Conservation (phyloP, 2,329 filamentous ascomycete genomes). For the Ceratocystis eucalypticola region DNA sequence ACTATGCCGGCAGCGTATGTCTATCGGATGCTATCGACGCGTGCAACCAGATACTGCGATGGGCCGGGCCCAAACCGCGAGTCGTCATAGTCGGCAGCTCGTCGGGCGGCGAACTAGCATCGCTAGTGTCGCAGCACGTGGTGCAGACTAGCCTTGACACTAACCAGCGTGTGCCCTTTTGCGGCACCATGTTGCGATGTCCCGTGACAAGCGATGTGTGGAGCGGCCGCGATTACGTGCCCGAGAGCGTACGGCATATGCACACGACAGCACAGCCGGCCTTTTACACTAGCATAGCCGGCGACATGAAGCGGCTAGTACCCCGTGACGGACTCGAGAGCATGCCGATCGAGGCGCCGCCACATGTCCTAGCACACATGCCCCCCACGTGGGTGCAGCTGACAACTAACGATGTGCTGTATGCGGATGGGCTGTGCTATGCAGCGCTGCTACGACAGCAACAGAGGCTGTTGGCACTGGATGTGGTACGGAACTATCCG, state of each 20-base stretch:
- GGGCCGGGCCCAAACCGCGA: conserved; percentile 18
- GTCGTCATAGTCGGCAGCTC: conserved; percentile 34
- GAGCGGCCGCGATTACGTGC: conserved; percentile 28
- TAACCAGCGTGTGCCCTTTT: background rate
- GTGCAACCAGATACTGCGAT: conserved; percentile 22
- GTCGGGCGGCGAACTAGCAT: conserved; percentile 36
- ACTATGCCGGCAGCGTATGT: conserved; percentile 29
- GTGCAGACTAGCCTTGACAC: conserved; percentile 23
- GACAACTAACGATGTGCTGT: conserved; percentile 38
- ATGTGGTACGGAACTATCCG: conserved; percentile 35
- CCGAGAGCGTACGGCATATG: conserved; percentile 25
- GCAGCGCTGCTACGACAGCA: conserved; percentile 30
- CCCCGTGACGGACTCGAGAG: conserved; percentile 30
- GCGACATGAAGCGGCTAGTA: conserved; percentile 25
- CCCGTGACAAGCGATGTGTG: conserved; percentile 36
- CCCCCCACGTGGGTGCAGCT: conserved; percentile 37
- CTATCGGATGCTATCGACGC: conserved; percentile 32
- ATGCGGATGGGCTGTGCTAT: conserved; percentile 39
- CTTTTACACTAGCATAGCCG: conserved; percentile 29
- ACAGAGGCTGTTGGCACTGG: conserved; percentile 30
- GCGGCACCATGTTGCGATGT: conserved; percentile 34
- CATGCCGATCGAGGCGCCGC: conserved; percentile 31
- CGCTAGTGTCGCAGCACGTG: conserved; percentile 30
- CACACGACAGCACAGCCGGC: conserved; percentile 31
- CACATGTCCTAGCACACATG: conserved; percentile 25